Evolutionary conservation across 2,329 filamentous ascomycete species (phyloP), one percentile per base, ranked within the genome.

Genomic region (Ophiocordyceps australis): DNA sequence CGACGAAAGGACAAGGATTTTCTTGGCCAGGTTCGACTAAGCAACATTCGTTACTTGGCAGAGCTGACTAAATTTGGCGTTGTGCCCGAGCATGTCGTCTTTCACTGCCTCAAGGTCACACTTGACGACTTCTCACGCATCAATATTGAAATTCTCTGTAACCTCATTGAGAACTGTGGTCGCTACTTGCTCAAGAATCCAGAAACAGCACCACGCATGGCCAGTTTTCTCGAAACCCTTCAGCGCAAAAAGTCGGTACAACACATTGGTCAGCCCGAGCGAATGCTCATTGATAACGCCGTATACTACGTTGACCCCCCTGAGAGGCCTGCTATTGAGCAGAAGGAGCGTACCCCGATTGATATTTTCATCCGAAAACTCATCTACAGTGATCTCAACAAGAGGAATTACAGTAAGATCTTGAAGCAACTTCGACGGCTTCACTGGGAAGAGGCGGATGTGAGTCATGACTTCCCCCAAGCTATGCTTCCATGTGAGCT

Each of bases 61-160:
- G 89, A 98, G 51, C 56, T 98, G 43, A 98, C 89, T 31, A 98
- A 98, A 45, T 98, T 98, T 43, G 86, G 89, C 17, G 82, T 94
- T 17, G 89, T 98, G 7, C 89, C 91, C 1, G 89, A 98, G 49
- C 89, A 98, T 50, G 86, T 98, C 35, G 91, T 98, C 28, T 98
- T 98, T 45, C 89, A 98, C 45, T 98, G 89, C 45, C 70, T 98
- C 39, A 98, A 94, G 50, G 86, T 98, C 47, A 91, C 86, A 38
- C 57, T 98, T 16, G 89, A 98, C 41, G 89, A 98, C 43, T 98
- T 98, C 44, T 94, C 89, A 3, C 71, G 86, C 32, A 94, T 94
- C 79, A 98, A 98, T 43, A 94, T 98, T 35, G 91, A 98, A 49
- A 94, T 98, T 39, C 86, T 98, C 35, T 91, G 85, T 42, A 92